These are phyloP conservation scores for Pelargonium myrrhifolium DNA, from an alignment of 441 rosid species.

Conservation along the genomic window DNA sequence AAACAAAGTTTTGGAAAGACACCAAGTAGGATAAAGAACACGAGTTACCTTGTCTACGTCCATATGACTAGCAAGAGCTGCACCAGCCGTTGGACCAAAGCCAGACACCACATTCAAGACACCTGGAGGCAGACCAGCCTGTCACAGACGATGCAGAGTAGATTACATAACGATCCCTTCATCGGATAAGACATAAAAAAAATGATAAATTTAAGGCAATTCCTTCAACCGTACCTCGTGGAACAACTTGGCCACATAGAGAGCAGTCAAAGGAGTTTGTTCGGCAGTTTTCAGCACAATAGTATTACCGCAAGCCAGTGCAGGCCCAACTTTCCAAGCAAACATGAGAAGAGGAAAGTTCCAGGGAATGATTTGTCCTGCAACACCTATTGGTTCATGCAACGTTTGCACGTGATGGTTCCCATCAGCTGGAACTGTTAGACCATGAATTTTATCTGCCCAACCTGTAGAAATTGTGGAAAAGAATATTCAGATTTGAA, in stretches of 20 bases:
- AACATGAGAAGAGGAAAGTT: constrained; percentile 53
- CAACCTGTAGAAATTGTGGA: constrained; percentile 20
- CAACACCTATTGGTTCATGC: constrained; percentile 69
- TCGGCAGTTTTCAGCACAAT: constrained; percentile 63
- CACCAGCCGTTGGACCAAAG: constrained; percentile 82
- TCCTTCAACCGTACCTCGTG: constrained; percentile 60
- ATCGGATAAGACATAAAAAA: too few relatives aligned
- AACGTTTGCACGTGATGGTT: constrained; percentile 46
- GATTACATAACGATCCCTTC: constrained; percentile 46
- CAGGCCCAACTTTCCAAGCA: constrained; percentile 59
- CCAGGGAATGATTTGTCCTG: constrained; percentile 65
- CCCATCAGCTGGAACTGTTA: constrained; percentile 51
- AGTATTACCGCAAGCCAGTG: constrained; percentile 60
- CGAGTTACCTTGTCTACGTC: constrained; percentile 84
- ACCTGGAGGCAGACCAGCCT: constrained; percentile 96
- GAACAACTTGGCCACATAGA: constrained; percentile 36
- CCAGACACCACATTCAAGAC: constrained; percentile 86
- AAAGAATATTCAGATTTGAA: not conserved
- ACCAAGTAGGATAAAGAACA: not conserved
- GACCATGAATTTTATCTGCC: constrained; percentile 65
- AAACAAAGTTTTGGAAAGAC: not conserved
- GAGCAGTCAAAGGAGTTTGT: constrained; percentile 60
- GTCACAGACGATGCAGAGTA: constrained; percentile 12
- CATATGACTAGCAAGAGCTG: constrained; percentile 85
- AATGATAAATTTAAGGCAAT: too few relatives aligned